Evolutionary conservation across 2,329 filamentous ascomycete genomes (phyloP), one percentile per base, ranked within the genome.

Genomic region (Hymenoscyphus infarciens): DNA sequence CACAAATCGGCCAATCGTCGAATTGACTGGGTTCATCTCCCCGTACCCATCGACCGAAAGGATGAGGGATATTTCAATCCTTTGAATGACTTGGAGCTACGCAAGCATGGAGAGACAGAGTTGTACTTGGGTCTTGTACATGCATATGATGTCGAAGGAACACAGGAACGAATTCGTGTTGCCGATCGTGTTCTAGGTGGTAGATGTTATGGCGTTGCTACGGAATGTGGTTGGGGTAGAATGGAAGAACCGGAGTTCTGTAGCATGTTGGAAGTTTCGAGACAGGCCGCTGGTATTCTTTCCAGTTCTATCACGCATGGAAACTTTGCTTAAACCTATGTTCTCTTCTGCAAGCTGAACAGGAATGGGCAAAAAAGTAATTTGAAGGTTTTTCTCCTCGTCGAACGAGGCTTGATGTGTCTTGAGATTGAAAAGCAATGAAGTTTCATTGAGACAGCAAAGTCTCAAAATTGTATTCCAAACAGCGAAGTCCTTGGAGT

Each of bases 21-120:
- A 8, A 73, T 81, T 27, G 66, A 74, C 55, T 81, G 73, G 71
- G 66, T 81, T 35, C 79, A 81, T 62, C 73, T 79, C 68, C 78
- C 79, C 2, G 78, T 81, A 1, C 77, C 78, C 0, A 77, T 74
- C 59, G 72, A 72, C 13, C 67, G 76, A 15, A 69, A 68, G 15
- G 75, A 79, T 63, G 68, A 68, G 1, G 71, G 65, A 3, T 81
- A 78, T 64, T 77, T 77, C 59, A 71, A 63, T 19, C 77, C 79
- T 1, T 66, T 81, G 61, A 73, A 71, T 56, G 61, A 72, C 0
- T 62, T 80, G 39, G 65, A 73, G 19, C 60, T 74, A 42, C 67
- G 72, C 6, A 38, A 39, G 27, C 10, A 52, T 6, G 35, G 35
- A 1, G 63, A 72, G 5, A 75, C 74, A 0, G 73, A 76, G 61